A percentile compares a stretch with the other conserved stretches of the same genome.
Conservation (phyloP, 73 alveolate genomes). For the Durusdinium trenchii region DNA sequence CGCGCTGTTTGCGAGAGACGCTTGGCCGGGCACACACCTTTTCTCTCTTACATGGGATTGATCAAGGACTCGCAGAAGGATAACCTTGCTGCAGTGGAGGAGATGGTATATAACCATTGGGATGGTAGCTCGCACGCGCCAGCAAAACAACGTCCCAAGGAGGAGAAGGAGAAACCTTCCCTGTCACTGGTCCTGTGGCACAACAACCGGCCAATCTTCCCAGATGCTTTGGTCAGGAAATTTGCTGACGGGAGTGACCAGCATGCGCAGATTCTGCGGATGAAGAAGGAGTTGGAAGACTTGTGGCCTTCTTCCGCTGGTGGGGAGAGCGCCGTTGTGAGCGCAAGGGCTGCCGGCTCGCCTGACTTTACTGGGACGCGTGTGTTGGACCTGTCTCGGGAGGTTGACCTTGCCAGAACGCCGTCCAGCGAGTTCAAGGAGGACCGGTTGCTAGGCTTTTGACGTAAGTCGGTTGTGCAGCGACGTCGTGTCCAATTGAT, state of each 20-base stretch:
- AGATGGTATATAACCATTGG: constrained; percentile 13
- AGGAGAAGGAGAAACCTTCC: background rate
- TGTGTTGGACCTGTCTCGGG: background rate
- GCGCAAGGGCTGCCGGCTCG: background rate
- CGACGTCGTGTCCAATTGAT: background rate
- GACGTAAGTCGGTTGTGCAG: background rate
- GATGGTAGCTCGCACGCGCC: background rate
- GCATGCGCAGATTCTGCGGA: background rate
- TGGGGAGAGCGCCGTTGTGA: background rate
- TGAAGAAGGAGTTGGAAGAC: background rate
- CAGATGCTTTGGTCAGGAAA: background rate
- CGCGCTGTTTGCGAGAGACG: background rate
- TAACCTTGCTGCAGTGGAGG: background rate
- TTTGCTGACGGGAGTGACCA: background rate
- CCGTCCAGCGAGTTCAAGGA: background rate
- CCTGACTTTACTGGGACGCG: constrained; percentile 2
- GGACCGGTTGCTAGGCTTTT: background rate
- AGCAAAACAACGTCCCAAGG: background rate
- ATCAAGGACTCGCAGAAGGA: background rate
- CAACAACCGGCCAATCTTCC: background rate
- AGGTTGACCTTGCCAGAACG: background rate
- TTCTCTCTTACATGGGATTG: background rate
- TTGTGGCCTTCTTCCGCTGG: background rate
- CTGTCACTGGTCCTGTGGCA: background rate
- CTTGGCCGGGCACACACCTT: background rate